These are phyloP conservation scores for Stenocarpella maydis DNA, from an alignment of 2,329 filamentous ascomycete genomes.

Conservation along the genomic window DNA sequence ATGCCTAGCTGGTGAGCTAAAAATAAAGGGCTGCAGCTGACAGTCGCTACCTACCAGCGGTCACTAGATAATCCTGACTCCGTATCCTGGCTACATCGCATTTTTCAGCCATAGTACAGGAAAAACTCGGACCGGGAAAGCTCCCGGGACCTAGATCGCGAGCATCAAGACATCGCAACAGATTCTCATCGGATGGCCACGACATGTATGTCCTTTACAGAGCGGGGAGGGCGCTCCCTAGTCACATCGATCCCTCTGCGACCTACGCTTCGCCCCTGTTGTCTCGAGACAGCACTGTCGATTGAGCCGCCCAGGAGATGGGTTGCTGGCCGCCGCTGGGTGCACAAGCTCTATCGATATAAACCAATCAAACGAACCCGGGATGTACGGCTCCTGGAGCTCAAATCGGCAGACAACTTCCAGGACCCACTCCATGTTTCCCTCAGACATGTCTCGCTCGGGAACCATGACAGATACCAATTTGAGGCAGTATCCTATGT, in stretches of 20 bases:
- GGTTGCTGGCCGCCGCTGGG: background rate
- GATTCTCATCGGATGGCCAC: background rate
- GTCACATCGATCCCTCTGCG: background rate
- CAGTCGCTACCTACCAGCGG: background rate
- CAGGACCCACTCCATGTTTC: background rate
- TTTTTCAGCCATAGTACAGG: no score
- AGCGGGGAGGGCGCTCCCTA: background rate
- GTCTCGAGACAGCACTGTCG: background rate
- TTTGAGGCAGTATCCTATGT: constrained; percentile 8
- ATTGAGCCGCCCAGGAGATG: background rate
- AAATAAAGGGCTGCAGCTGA: background rate
- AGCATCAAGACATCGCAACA: background rate
- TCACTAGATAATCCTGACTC: background rate
- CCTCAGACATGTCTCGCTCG: background rate
- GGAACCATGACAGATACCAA: background rate
- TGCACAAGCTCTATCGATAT: background rate
- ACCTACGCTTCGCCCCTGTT: background rate
- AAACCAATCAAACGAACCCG: background rate
- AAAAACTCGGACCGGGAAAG: background rate
- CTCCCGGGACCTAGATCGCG: no score
- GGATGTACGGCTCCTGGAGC: constrained; percentile 3
- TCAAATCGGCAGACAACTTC: background rate
- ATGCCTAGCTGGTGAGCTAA: no score
- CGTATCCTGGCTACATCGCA: background rate
- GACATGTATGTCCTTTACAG: background rate